These are phyloP conservation scores for Pyrus bretschneideri DNA, from an alignment of 306 rosid species.

Conservation along the genomic window DNA sequence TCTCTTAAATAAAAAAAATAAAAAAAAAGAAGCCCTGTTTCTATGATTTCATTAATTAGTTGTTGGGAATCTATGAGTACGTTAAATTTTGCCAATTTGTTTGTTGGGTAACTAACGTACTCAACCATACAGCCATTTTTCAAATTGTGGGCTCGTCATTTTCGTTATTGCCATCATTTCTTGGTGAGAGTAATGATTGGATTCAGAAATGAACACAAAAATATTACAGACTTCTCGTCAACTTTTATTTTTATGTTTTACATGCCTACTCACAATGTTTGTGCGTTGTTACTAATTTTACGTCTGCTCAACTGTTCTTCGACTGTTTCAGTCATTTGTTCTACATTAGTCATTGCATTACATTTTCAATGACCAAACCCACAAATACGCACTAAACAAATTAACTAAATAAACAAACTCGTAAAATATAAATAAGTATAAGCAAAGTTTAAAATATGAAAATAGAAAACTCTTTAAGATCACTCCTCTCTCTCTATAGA, in stretches of 20 bases:
- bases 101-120: background rate
- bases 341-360: too few species aligned
- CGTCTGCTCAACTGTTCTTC: too few species aligned
- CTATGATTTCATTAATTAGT: background rate
- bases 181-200: background rate
- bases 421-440: too few species aligned
- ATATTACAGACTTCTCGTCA: background rate
- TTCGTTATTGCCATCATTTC: background rate
- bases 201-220: background rate
- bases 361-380: background rate
- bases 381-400: background rate
- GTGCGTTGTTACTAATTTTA: too few species aligned
- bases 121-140: background rate
- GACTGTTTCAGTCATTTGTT: background rate
- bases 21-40: too few species aligned
- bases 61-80: background rate
- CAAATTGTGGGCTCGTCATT: background rate
- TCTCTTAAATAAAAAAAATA: too few species aligned
- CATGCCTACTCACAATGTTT: background rate
- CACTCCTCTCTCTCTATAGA: too few species aligned
- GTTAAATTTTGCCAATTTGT: background rate
- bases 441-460: too few species aligned
- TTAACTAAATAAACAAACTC: background rate
- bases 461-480: too few species aligned
- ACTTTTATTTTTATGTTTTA: background rate